A percentile compares a stretch with the other conserved stretches of the same genome.
Evolutionary conservation across 805 yeast genomes (phyloP).

Genomic region (Priceomyces medius): DNA sequence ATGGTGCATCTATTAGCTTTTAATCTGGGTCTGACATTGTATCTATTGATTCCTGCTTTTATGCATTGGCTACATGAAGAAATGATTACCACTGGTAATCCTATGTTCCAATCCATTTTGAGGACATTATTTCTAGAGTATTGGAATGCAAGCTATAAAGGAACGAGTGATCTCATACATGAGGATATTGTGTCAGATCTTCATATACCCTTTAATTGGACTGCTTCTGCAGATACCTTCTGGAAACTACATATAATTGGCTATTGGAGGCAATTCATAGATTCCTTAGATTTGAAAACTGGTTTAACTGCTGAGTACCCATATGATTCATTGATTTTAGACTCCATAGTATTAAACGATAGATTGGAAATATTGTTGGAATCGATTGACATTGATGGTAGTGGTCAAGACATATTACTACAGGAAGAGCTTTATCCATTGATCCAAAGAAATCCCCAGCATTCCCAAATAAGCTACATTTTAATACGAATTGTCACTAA

Average conservation of each 20-base stretch:
- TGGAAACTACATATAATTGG: slow-evolving; percentile 27
- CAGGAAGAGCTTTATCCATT: slow-evolving; percentile 9
- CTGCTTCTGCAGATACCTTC: slow-evolving; percentile 15
- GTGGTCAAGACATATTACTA: background rate
- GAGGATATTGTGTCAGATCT: slow-evolving; percentile 12
- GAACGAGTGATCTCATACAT: slow-evolving; percentile 13
- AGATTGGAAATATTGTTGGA: slow-evolving; percentile 11
- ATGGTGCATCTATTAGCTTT: slow-evolving; percentile 32
- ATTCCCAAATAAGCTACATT: slow-evolving; percentile 20
- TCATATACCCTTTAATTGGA: slow-evolving; percentile 11
- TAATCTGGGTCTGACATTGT: slow-evolving; percentile 32
- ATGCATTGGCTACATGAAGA: slow-evolving; percentile 39
- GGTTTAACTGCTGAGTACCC: slow-evolving; percentile 1
- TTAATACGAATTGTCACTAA: slow-evolving; percentile 17
- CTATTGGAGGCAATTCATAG: slow-evolving; percentile 29
- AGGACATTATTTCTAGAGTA: slow-evolving; percentile 21
- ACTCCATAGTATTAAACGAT: slow-evolving; percentile 18
- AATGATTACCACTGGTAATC: slow-evolving; percentile 6
- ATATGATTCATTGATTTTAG: slow-evolving; percentile 24
- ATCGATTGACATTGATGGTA: background rate
- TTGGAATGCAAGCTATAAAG: slow-evolving; percentile 19
- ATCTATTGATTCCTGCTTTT: slow-evolving; percentile 31
- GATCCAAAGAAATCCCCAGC: slow-evolving; percentile 14
- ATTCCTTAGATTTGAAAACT: slow-evolving; percentile 11
- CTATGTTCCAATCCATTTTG: slow-evolving; percentile 10